Evolutionary conservation across 1,139 yeast genomes (phyloP), one percentile per base, ranked within the genome.

Genomic region (Geotrichum bryndzae): DNA sequence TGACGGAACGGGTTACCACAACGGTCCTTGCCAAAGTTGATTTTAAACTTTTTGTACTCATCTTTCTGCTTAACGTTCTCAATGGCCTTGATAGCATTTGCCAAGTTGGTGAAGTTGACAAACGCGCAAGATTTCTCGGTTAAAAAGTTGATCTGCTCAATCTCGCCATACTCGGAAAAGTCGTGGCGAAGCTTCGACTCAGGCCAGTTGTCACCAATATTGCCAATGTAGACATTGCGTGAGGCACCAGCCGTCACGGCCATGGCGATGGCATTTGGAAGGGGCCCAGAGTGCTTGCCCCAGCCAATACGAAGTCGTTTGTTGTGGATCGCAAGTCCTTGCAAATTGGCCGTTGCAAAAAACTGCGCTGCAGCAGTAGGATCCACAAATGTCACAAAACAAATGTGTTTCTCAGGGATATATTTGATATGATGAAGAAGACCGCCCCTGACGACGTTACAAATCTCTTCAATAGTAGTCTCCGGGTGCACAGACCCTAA

Each of bases 241-340:
- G 92, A 84, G 1, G 97, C 98, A 54, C 97, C 97, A 60, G 87
- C 86, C n/a, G 94, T 84, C n/a, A 91, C 95, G 1, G 96, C 96
- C 65, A 86, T 76, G 7, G 90, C 84, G 64, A 92, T 80, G 3
- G 89, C 87, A 67, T 88, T 86, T n/a, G 90, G 84, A 63, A 92
- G 79, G 0, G 96, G 94, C 10, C 97, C 97, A 1, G 96, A 85
- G 73, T 90, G 96, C 72, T 89, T 90, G 57, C 98, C 99, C 98
- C 98, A 94, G 23, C 97, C 97, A 64, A 94, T 89, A 73, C 89
- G 88, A 62, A 92, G 84, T 68, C 89, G 81, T 69, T 92, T 82
- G 69, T 87, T 86, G 73, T 89, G 96, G 62, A 94, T 86, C 3
- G 88, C 82, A 61, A 94, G 77, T 1, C 95, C 96, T 68, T 90